Base-by-base conservation (phyloP, 345 rosid genomes). In the Alliaria petiolata region DNA sequence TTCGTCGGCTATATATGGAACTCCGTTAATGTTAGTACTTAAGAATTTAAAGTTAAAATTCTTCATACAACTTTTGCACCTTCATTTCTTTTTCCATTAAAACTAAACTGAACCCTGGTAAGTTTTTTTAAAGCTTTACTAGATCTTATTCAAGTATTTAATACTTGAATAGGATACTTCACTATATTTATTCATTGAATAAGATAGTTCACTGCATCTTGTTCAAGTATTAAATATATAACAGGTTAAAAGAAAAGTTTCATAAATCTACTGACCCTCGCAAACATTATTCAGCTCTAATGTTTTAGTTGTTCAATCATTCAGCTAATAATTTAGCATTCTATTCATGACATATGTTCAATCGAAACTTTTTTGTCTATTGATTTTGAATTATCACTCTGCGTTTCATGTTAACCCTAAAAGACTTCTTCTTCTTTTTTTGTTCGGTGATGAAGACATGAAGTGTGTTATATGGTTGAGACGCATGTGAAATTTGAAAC, bases 401-500 rank as follows among this genome's bases (percentile, higher is more conserved):
- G 34, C 11, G 2, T 46, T 69, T 26, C 51, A 26, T 60, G 52
- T 49, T 38, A 47, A n/a, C 16, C 67, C 17, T 10, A 39, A 17
- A 34, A 16, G 49, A 35, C 57, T 22, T 49, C 20, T 17, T 16
- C 2, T 55, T 3, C 1, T n/a, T 28, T 15, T n/a, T n/a, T n/a
- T 7, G 31, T 28, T 30, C 22, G 39, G 50, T 28, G 51, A 25
- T 47, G 25, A n/a, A n/a, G n/a, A n/a, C n/a, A n/a, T n/a, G n/a
- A 35, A 6, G 1, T 47, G 7, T 51, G 3, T n/a, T n/a, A n/a
- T 7, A 22, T 53, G 34, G 26, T 33, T 31, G 42, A 38, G 16
- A 63, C 57, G 70, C 40, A 44, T 34, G 50, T 54, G 63, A 63
- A 62, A 44, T 72, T 33, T 8, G 15, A 44, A 62, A 62, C 42